A percentile compares a stretch with the other conserved stretches of the same genome.
phyloP scores from a whole-genome alignment of 2,329 filamentous ascomycete species.

The Podosphaera fusca region DNA sequence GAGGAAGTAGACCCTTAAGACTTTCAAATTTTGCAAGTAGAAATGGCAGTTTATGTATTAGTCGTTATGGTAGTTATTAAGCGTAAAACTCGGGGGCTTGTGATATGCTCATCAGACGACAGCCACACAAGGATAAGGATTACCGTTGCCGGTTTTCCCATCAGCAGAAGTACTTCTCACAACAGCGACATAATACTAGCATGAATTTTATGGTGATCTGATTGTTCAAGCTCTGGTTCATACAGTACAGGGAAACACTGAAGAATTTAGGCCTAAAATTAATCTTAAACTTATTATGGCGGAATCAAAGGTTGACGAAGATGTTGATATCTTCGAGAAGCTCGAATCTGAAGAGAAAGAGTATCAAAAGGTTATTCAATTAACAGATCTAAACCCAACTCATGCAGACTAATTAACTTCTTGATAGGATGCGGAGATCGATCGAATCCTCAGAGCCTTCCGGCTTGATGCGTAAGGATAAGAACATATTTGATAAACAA shows the following conservation, averaged over 20 bases:
- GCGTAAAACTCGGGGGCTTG: too few species aligned
- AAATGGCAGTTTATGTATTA: not conserved
- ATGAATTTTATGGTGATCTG: too few species aligned
- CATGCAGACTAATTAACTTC: constrained; percentile 3
- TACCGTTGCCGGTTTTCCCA: too few species aligned
- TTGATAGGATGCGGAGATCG: constrained; percentile 70
- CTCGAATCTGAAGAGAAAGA: constrained; percentile 73
- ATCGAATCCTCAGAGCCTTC: constrained; percentile 81
- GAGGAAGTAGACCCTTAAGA: not conserved
- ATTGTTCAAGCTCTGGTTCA: too few species aligned
- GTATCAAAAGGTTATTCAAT: constrained; percentile 50
- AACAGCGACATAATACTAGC: too few species aligned
- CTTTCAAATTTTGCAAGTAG: not conserved
- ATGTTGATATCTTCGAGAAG: constrained; percentile 55
- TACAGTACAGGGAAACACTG: too few species aligned
- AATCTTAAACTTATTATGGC: too few species aligned
- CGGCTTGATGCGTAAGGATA: constrained; percentile 42
- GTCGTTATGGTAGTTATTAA: too few species aligned
- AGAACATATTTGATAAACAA: not conserved
- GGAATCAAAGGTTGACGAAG: constrained; percentile 21
- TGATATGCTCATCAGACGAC: too few species aligned
- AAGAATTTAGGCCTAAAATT: too few species aligned
- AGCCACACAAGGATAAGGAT: too few species aligned
- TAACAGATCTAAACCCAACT: not conserved
- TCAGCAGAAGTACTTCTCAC: too few species aligned